A percentile compares a stretch with the other conserved stretches of the same genome.
phyloP scores from a whole-genome alignment of 352 stramenopile genomes.

The Phytophthora podocarpi region DNA sequence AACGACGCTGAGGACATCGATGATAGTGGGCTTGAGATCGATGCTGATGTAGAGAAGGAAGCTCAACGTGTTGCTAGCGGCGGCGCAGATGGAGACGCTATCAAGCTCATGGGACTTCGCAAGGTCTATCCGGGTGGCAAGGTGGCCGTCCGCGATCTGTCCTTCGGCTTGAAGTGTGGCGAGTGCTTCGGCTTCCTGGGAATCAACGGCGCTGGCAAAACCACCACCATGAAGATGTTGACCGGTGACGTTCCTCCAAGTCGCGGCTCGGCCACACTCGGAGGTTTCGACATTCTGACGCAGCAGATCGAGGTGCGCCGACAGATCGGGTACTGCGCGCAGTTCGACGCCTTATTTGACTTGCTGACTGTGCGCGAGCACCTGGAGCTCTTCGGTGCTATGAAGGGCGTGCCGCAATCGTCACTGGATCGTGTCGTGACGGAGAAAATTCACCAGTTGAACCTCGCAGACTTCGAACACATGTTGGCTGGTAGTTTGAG shows the following conservation, averaged over 20 bases:
- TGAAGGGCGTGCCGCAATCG: constrained; percentile 89
- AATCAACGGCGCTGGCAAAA: constrained; percentile 96
- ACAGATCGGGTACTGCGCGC: constrained; percentile 93
- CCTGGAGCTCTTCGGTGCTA: constrained; percentile 84
- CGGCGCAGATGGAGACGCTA: constrained; percentile 35
- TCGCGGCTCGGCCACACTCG: constrained; percentile 52
- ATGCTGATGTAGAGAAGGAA: constrained; percentile 50
- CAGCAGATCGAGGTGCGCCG: constrained; percentile 75
- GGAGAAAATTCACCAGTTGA: no score
- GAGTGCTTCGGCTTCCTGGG: constrained; percentile 96
- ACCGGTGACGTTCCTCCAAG: constrained; percentile 83
- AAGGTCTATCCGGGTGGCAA: constrained; percentile 67
- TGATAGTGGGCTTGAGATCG: no score
- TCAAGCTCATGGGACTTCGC: constrained; percentile 43
- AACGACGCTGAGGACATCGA: no score
- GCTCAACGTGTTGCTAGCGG: constrained; percentile 38
- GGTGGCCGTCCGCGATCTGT: constrained; percentile 78
- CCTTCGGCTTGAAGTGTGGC: constrained; percentile 77
- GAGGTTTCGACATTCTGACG: constrained; percentile 76
- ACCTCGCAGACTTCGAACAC: constrained; percentile 80
- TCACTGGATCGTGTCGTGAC: no score
- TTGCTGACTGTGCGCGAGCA: constrained; percentile 86
- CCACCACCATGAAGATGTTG: constrained; percentile 96
- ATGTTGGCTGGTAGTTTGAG: constrained; percentile 82
- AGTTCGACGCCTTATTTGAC: constrained; percentile 88